Base-by-base conservation (phyloP, 495 filamentous ascomycete species). In the Trichoderma gamsii region DNA sequence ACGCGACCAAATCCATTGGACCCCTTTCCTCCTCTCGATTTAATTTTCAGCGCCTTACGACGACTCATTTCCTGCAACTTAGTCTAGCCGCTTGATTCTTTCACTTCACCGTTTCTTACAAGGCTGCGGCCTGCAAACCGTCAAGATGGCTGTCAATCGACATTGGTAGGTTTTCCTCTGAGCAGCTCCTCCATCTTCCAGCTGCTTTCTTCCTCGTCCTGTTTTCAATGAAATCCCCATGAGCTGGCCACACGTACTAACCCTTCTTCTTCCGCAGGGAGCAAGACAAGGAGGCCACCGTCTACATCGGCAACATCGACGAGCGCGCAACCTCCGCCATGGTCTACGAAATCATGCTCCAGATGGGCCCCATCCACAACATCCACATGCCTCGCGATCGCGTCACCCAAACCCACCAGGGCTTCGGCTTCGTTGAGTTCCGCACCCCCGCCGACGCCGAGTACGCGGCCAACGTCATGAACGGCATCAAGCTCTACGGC, bases 391-490 rank as follows among this genome's bases (percentile, higher is more conserved):
- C 95, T 21, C 97, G 97, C 82, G 95, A 99, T 75, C 90, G 95
- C 74, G 95, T 99, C 64, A 97, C 94, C 27, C 92, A 97, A 72
- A 88, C 87, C 21, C 95, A 99, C 78, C 95, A 98, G 81, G 96
- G 96, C 67, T 99, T 96, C 84, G 95, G 95, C 68, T 99, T 99
- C 76, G 94, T 99, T 75, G 95, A 98, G 76, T 98, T 97, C 76
- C 93, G 92, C 72, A 93, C 89, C 69, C 94, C 97, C 74, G 91
- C 93, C 73, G 94, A 97, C 77, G 95, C 95, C 68, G 95, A 98
- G 75, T 99, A 99, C 79, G 95, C 95, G 12, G 90, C 93, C 66
- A 89, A 93, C 73, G 91, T 97, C 67, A 96, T 98, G 90, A 99
- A 99, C 76, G 90, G 93, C 69, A 90, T 98, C 67, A 88, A 93